Percentiles rank a stretch among this genome's conserved stretches.
These are phyloP conservation scores for Triangularia verruculosa DNA, from an alignment of 2,329 filamentous ascomycete genomes.

Conservation along the genomic window DNA sequence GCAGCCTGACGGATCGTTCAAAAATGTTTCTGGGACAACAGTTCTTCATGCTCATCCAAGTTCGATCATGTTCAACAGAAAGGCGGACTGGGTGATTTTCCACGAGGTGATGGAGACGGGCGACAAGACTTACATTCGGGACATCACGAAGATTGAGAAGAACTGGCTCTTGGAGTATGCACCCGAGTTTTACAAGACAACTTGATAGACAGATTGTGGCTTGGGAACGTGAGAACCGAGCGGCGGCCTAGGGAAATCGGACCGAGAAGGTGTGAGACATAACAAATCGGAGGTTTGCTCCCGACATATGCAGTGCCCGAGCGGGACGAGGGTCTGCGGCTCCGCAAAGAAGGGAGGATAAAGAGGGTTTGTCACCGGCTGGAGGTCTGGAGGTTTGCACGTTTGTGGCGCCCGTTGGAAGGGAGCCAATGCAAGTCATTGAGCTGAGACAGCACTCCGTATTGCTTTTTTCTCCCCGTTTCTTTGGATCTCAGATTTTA, in stretches of 20 bases:
- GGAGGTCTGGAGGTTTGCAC: background rate
- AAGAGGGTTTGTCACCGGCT: background rate
- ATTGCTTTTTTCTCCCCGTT: background rate
- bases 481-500: background rate
- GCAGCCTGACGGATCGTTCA: slow-evolving; percentile 88
- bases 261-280: background rate
- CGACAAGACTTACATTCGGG: slow-evolving; percentile 83
- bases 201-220: slow-evolving; percentile 25
- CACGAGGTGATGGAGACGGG: slow-evolving; percentile 89
- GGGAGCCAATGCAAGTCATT: background rate
- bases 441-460: background rate
- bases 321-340: background rate
- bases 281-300: background rate
- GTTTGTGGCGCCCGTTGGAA: background rate
- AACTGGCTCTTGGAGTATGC: slow-evolving; percentile 89
- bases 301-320: background rate
- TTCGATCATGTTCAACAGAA: slow-evolving; percentile 92
- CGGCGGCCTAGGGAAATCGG: background rate
- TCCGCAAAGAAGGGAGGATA: background rate
- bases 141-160: slow-evolving; percentile 92
- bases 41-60: slow-evolving; percentile 85
- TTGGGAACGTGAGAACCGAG: slow-evolving; percentile 4
- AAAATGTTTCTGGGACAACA: slow-evolving; percentile 75
- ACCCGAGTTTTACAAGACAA: slow-evolving; percentile 73
- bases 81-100: slow-evolving; percentile 95